A percentile compares a stretch with the other conserved stretches of the same genome.
These are phyloP conservation scores for Globisporangium sylvaticum DNA, from an alignment of 352 stramenopile genomes.

Conservation along the genomic window DNA sequence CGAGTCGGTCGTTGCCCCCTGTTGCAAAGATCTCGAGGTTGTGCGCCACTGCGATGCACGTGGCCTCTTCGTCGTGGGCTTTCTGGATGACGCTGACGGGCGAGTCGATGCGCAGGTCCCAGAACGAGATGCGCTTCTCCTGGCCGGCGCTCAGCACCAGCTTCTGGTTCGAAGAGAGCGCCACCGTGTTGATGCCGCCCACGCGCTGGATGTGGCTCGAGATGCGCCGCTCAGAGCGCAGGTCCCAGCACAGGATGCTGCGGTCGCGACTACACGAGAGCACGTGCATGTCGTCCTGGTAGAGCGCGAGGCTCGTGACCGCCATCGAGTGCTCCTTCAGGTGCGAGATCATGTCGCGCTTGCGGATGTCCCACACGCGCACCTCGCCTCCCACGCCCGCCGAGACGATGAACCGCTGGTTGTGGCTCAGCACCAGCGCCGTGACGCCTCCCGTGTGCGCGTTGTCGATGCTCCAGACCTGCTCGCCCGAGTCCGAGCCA, in stretches of 20 bases:
- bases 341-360: slow-evolving; percentile 86
- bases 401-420: slow-evolving; percentile 85
- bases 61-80: slow-evolving; percentile 81
- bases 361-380: slow-evolving; percentile 92
- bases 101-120: slow-evolving; percentile 86
- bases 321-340: slow-evolving; percentile 90
- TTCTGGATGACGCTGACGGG: slow-evolving; percentile 77
- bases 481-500: slow-evolving; percentile 73
- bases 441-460: slow-evolving; percentile 89
- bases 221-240: slow-evolving; percentile 82
- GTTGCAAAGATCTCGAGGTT: slow-evolving; percentile 83
- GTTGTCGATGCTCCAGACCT: slow-evolving; percentile 88
- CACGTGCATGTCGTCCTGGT: slow-evolving; percentile 87
- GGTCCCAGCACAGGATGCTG: slow-evolving; percentile 92
- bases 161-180: slow-evolving; percentile 84
- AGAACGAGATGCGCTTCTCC: slow-evolving; percentile 91
- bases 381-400: slow-evolving; percentile 85
- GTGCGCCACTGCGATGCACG: slow-evolving; percentile 87
- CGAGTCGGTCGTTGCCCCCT: slow-evolving; percentile 78
- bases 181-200: slow-evolving; percentile 91
- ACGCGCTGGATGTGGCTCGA: slow-evolving; percentile 91
- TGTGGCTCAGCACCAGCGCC: slow-evolving; percentile 87
- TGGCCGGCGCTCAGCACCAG: slow-evolving; percentile 90
- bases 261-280: slow-evolving; percentile 87
- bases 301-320: slow-evolving; percentile 85